Percentiles rank a stretch among this genome's conserved stretches.
These are phyloP conservation scores for Friedmanniomyces simplex DNA, from an alignment of 495 filamentous ascomycete species.

Conservation along the genomic window DNA sequence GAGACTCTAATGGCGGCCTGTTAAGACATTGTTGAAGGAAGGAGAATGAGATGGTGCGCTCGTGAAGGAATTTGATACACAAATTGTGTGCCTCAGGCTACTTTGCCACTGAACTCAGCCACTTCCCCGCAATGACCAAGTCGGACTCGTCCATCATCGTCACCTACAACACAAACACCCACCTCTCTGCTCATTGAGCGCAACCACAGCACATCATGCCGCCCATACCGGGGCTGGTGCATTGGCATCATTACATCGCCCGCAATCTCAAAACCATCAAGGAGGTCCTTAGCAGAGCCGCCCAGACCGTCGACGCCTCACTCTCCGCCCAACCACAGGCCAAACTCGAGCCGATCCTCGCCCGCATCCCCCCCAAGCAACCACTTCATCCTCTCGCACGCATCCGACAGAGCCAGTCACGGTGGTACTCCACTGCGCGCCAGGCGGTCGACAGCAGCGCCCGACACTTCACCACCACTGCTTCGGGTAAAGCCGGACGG, in stretches of 20 bases:
- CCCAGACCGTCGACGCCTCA: constrained; percentile 25
- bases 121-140: no score
- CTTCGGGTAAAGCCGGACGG: constrained; percentile 36
- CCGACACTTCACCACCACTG: constrained; percentile 52
- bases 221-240: constrained; percentile 18
- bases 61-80: neutral
- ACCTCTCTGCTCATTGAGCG: neutral
- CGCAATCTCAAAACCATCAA: constrained; percentile 7
- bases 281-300: constrained; percentile 21
- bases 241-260: constrained; percentile 18
- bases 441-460: constrained; percentile 35
- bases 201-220: constrained; percentile 15
- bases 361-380: constrained; percentile 47
- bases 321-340: constrained; percentile 39
- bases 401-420: constrained; percentile 54
- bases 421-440: constrained; percentile 64
- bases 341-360: constrained; percentile 45
- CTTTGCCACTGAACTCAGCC: no score
- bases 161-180: neutral
- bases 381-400: constrained; percentile 62
- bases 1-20: constrained; percentile 99
- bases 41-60: constrained; percentile 34
- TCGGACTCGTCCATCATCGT: neutral
- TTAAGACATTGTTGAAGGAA: constrained; percentile 61
- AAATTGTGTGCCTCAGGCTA: neutral